A percentile compares a stretch with the other conserved stretches of the same genome.
Evolutionary conservation across 306 rosid genomes (phyloP).

Genomic region (Prosopis cineraria): DNA sequence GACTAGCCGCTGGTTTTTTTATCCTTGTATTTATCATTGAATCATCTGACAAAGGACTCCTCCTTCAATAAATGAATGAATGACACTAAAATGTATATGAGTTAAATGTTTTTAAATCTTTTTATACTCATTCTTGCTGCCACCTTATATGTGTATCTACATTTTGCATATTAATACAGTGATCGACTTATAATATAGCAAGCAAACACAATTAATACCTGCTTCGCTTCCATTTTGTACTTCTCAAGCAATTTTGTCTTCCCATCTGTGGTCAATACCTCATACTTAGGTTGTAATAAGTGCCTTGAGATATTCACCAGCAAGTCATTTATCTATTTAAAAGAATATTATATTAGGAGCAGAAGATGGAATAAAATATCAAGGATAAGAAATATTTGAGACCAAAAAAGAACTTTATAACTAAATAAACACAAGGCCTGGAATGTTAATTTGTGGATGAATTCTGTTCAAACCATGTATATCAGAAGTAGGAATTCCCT

Average conservation of each 20-base stretch:
- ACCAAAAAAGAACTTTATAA: background rate
- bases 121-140: no score
- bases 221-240: constrained; percentile 43
- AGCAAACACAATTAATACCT: constrained; percentile 39
- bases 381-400: background rate
- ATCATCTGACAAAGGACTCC: background rate
- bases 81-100: background rate
- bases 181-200: background rate
- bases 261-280: constrained; percentile 45
- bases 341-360: background rate
- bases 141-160: background rate
- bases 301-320: constrained; percentile 54
- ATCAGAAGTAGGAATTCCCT: background rate
- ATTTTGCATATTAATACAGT: background rate
- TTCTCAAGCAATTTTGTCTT: constrained; percentile 40
- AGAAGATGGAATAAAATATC: background rate
- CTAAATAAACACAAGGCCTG: background rate
- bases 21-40: background rate
- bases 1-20: background rate
- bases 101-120: background rate
- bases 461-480: background rate
- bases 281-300: constrained; percentile 46
- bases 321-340: constrained; percentile 45
- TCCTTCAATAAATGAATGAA: background rate
- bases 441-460: background rate